These are phyloP conservation scores for Dictyostelium capitatum DNA, from an alignment of 78 protist genomes.

Conservation along the genomic window DNA sequence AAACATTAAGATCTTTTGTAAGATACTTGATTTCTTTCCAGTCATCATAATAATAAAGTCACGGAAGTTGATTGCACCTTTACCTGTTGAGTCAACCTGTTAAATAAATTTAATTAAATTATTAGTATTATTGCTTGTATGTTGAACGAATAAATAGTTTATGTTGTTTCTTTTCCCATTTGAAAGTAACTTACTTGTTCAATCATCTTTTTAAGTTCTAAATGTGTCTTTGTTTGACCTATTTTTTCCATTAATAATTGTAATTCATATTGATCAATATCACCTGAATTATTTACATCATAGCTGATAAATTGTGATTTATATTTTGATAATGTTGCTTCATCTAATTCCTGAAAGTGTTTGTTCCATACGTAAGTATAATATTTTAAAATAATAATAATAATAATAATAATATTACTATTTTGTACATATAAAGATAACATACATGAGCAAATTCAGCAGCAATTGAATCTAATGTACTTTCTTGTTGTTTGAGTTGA, in stretches of 20 bases:
- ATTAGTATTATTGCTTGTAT: too few relatives aligned
- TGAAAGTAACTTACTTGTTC: slow-evolving; percentile 9
- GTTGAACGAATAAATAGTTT: too few relatives aligned
- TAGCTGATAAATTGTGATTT: slow-evolving; percentile 51
- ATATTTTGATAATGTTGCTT: slow-evolving; percentile 47
- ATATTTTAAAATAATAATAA: not conserved
- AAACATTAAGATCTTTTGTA: slow-evolving; percentile 82
- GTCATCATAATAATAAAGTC: slow-evolving; percentile 80
- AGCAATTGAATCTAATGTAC: slow-evolving; percentile 47
- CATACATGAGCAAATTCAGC: slow-evolving; percentile 62
- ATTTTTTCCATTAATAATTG: slow-evolving; percentile 70
- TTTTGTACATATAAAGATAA: not conserved
- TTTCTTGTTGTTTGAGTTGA: slow-evolving; percentile 39
- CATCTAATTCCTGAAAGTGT: slow-evolving; percentile 48
- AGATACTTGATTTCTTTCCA: slow-evolving; percentile 65
- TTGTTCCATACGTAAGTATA: not conserved
- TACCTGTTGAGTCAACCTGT: slow-evolving; percentile 19
- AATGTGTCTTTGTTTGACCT: slow-evolving; percentile 63
- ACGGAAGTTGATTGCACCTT: slow-evolving; percentile 67
- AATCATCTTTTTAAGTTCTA: slow-evolving; percentile 82
- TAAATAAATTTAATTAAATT: too few relatives aligned
- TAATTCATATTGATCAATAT: slow-evolving; percentile 63
- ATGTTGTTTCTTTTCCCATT: too few relatives aligned
- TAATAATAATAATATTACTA: not conserved
- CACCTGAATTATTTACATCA: slow-evolving; percentile 61